These are phyloP conservation scores for Peronosclerospora sorghi DNA, from an alignment of 352 stramenopile genomes.

Conservation along the genomic window DNA sequence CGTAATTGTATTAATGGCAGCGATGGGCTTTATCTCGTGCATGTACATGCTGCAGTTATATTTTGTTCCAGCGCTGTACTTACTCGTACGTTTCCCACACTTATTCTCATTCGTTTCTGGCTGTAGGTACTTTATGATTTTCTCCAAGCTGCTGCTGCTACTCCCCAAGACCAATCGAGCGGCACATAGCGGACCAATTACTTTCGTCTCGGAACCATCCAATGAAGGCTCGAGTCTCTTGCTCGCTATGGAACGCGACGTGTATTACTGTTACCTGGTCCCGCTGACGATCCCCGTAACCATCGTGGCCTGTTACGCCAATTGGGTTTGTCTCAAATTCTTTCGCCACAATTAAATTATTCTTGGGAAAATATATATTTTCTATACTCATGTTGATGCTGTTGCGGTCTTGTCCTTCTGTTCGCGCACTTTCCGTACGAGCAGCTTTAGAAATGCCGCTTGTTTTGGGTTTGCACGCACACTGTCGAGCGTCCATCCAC, in stretches of 20 bases:
- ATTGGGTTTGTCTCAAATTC: constrained; percentile 83
- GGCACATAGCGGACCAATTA: background rate
- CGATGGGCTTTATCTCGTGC: constrained; percentile 37
- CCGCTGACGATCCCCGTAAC: constrained; percentile 68
- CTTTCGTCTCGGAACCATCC: constrained; percentile 10
- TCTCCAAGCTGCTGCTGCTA: background rate
- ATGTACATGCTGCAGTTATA: constrained; percentile 28
- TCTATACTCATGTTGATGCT: constrained; percentile 1
- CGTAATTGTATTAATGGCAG: constrained; percentile 50
- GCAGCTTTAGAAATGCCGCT: constrained; percentile 47
- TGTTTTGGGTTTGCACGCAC: constrained; percentile 50
- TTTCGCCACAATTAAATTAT: constrained; percentile 73
- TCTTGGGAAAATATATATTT: background rate
- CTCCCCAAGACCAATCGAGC: background rate
- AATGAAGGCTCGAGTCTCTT: constrained; percentile 17
- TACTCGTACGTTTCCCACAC: background rate
- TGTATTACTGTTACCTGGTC: constrained; percentile 74
- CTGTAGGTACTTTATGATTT: background rate
- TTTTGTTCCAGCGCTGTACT: background rate
- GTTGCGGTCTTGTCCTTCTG: constrained; percentile 13
- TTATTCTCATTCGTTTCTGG: background rate
- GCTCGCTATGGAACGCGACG: constrained; percentile 38
- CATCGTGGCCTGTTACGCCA: constrained; percentile 67
- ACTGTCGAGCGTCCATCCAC: constrained; percentile 39
- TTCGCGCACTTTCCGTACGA: constrained; percentile 48